Evolutionary conservation across 768 basidiomycete species (phyloP).

Genomic region (Phaeolepiota aurea): DNA sequence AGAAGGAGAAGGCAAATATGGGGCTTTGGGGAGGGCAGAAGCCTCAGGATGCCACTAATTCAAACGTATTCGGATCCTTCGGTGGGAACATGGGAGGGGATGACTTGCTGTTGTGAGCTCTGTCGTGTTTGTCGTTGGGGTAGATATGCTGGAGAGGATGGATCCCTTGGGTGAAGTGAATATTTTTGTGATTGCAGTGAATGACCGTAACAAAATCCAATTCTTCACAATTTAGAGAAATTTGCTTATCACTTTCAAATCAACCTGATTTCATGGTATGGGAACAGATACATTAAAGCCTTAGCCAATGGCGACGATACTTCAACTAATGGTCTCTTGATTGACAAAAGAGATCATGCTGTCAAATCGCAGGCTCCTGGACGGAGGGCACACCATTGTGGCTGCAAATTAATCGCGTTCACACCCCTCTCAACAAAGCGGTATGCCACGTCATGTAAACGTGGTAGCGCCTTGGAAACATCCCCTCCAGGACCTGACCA

Average conservation of each 20-base stretch:
- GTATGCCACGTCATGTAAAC: conserved; percentile 60
- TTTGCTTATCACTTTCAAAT: too few species aligned
- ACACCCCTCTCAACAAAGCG: conserved; percentile 57
- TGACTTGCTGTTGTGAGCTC: conserved; percentile 35
- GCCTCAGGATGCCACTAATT: conserved; percentile 4
- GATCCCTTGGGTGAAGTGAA: too few species aligned
- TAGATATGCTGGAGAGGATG: too few species aligned
- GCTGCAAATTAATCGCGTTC: conserved; percentile 53
- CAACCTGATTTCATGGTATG: too few species aligned
- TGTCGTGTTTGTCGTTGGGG: too few species aligned
- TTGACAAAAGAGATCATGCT: too few species aligned
- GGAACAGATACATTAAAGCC: too few species aligned
- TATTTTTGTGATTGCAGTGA: too few species aligned
- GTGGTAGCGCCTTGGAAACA: conserved; percentile 44
- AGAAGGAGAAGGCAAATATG: conserved; percentile 78
- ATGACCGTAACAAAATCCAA: too few species aligned
- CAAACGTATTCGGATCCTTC: conserved; percentile 23
- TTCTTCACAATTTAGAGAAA: too few species aligned
- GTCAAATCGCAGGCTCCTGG: conserved; percentile 48
- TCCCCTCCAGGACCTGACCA: conserved; percentile 56
- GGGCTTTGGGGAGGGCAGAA: conserved; percentile 63
- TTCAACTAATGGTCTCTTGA: too few species aligned
- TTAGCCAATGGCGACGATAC: too few species aligned
- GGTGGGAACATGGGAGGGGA: conserved; percentile 23
- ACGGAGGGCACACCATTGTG: conserved; percentile 64